Evolutionary conservation across 306 rosid species (phyloP).

Genomic region (Cucumis hystrix): DNA sequence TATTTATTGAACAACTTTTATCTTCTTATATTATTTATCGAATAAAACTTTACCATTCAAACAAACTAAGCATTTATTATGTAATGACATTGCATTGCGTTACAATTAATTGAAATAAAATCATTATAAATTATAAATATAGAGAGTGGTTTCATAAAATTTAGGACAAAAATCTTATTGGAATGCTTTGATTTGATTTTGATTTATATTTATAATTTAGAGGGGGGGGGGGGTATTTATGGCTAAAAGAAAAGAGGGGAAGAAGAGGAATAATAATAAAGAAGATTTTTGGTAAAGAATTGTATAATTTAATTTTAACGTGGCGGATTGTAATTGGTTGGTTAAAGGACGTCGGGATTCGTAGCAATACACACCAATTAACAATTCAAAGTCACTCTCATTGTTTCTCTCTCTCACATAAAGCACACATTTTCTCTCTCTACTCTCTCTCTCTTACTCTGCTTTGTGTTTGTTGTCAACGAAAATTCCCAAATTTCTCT

Average conservation of each 20-base stretch:
- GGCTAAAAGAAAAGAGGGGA: background rate
- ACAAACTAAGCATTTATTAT: too few relatives aligned
- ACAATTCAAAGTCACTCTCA: constrained; percentile 51
- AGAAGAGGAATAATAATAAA: background rate
- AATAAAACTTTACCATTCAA: too few relatives aligned
- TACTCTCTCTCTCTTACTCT: constrained; percentile 1
- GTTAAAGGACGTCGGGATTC: constrained; percentile 71
- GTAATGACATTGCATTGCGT: too few relatives aligned
- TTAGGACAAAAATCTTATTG: too few relatives aligned
- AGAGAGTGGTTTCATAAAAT: too few relatives aligned
- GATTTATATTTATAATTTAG: too few relatives aligned
- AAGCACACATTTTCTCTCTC: constrained; percentile 2
- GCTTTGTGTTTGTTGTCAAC: constrained; percentile 34
- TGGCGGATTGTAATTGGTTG: constrained; percentile 32
- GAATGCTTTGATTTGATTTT: too few relatives aligned
- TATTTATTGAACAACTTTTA: too few relatives aligned
- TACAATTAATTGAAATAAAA: too few relatives aligned
- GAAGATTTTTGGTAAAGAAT: constrained; percentile 6
- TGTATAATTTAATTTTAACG: constrained; percentile 18
- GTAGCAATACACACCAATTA: constrained; percentile 66
- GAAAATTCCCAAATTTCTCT: constrained; percentile 33
- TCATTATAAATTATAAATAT: too few relatives aligned
- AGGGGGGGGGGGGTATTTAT: background rate
- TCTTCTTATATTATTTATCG: too few relatives aligned
- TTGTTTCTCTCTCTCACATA: background rate